Evolutionary conservation across 179 eudicot species (phyloP), one percentile per base, ranked within the genome.

Genomic region (Gypsophila paniculata): DNA sequence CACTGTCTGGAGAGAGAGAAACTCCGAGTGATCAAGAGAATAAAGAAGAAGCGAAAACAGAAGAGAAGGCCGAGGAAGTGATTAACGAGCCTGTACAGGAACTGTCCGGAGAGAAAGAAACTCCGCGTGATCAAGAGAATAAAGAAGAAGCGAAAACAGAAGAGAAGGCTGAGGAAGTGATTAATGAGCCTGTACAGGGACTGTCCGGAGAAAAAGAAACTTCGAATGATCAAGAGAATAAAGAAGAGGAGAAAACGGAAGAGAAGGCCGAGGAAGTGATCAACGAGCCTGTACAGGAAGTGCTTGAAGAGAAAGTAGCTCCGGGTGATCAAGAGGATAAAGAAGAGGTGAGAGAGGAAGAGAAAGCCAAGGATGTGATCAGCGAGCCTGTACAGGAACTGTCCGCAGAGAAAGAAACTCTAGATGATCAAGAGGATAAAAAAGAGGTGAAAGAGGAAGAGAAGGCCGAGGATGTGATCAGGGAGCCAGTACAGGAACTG

Each of bases 321-420:
- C 34, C 1, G 34, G 34, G 34, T 29, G 34, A 29, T 29, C 34
- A 29, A 29, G 34, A 29, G 34, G 34, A 29, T 29, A 29, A 29
- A 29, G 34, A 29, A 29, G 34, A 29, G 34, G 34, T 29, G 34
- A 29, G 4, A 29, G 34, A 29, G 34, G 69, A 42, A 25, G 70
- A 46, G 21, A 49, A 46, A 38, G 39, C 19, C 22, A 58, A 49
- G 22, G 70, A 22, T 14, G 29, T 67, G 22, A 25, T 22, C 29
- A 15, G 25, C 3, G 58, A 67, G 58, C 70, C 70, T 48, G 55
- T 23, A 23, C 39, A 67, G 48, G 70, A 67, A 39, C 18, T 64
- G 49, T 19, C 42, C 11, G 44, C 3, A 61, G 44, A 15, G 62
- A 61, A 14, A 17, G 65, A 61, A 61, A 32, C 55, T 51, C 55